Evolutionary conservation across 1,139 yeast genomes (phyloP), one percentile per base, ranked within the genome.

Genomic region (Schwanniomyces etchellsii): DNA sequence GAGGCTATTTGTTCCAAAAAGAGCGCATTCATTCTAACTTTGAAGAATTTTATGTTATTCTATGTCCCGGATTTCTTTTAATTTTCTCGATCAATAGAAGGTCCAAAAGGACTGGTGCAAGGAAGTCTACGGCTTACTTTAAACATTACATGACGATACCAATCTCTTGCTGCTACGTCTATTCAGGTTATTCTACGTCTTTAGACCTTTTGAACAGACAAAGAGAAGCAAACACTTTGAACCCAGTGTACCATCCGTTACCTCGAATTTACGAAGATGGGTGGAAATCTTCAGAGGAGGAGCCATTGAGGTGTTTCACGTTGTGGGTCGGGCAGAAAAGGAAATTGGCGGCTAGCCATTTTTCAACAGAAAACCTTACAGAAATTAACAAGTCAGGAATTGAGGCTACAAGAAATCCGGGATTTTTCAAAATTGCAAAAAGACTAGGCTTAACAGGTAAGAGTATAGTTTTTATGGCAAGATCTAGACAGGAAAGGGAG

Each of bases 211-310:
- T 79, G 24, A 61, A 65, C 9, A 57, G 74, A 14, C 74, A 67
- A 31, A 55, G 52, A 9, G 62, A 62, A 24, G 59, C 66, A 32
- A 75, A 72, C 35, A 58, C 60, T 2, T 52, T 56, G 20, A 60
- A 68, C 36, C 81, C 83, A 0, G 83, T 81, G 0, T 64, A 64
- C 5, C 70, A 69, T 32, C 49, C 79, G 0, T 50, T 82, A 26
- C 95, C 96, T 0, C 60, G 94, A 24, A 62, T 81, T 0, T 86
- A 82, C 47, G 57, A 71, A 1, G 95, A 88, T 53, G 96, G 96
- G 0, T 84, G 94, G 89, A 70, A 69, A 41, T 81, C 93, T 2
- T 63, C 75, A 5, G 97, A 89, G 43, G 85, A 81, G 32, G 93
- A 84, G 41, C 50, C 68, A 11, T 56, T 73, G 24, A 62, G 95